Evolutionary conservation across 2,329 filamentous ascomycete species (phyloP), one percentile per base, ranked within the genome.

Genomic region (Cladosporium austrohemisphaericum): DNA sequence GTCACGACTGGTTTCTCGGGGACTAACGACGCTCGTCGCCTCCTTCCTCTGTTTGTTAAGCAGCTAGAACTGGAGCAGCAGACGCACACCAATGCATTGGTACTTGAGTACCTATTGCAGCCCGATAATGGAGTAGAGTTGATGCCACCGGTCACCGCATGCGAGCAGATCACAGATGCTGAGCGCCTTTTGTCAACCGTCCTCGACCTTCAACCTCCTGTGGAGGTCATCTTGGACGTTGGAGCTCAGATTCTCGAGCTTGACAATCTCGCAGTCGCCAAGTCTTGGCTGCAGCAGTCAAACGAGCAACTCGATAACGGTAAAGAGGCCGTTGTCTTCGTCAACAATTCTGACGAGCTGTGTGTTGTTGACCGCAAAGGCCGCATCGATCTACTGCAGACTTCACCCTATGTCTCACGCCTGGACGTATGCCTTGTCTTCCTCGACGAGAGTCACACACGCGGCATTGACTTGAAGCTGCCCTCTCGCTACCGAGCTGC

Each of bases 1-100:
- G 52, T 75, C 1, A 85, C 83, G 0, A 86, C 83, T 0, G 85
- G 85, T 0, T 89, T 90, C 60, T 85, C 80, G 6, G 85, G 85
- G 0, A 88, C 85, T 0, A 88, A 86, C 36, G 85, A 88, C 58
- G 81, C 78, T 16, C 71, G 76, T 29, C 68, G 65, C 0, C 70
- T 85, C 26, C 64, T 88, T 0, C 85, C 85, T 0, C 62, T 81
- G n/a, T 80, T 73, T 0, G 79, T 88, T 16, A 62, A 68, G 16
- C 83, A 88, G 44, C 65, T 78, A 0, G 83, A 88, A 51, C 70
- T 88, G 0, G 66, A 71, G 0, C 63, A 69, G 0, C 70, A 86
- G 0, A 58, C 65, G 0, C 80, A 86, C 43, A 90, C 85, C 0
- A 88, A 88, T 55, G 84, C 85, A 0, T 60, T 81, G 4, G 84